These are phyloP conservation scores for Candida tetrigidarum DNA, from an alignment of 1,139 yeast species.

Conservation along the genomic window DNA sequence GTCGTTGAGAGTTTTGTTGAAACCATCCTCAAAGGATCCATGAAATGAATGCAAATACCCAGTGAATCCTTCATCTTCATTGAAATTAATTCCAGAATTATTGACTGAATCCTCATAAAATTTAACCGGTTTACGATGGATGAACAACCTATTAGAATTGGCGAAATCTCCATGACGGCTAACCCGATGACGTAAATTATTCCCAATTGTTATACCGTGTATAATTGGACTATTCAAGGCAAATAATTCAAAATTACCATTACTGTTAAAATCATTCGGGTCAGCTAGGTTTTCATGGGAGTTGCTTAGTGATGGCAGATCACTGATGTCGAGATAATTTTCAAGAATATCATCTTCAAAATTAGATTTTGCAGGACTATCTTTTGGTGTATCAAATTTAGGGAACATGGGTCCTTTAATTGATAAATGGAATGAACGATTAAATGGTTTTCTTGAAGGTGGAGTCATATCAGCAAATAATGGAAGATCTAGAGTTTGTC, in stretches of 20 bases:
- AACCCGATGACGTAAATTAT: conserved; percentile 27
- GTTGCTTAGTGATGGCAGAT: conserved; percentile 12
- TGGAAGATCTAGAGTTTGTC: conserved; percentile 6
- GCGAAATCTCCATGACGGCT: conserved; percentile 7
- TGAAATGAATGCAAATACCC: conserved; percentile 28
- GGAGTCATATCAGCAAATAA: conserved; percentile 3
- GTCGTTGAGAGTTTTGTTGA: conserved; percentile 21
- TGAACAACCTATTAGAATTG: conserved; percentile 22
- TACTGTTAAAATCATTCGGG: background rate
- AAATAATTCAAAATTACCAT: conserved; percentile 25
- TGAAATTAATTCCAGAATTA: background rate
- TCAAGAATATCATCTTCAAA: conserved; percentile 35
- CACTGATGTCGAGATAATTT: conserved; percentile 32
- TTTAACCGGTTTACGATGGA: conserved; percentile 21
- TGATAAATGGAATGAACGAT: conserved; percentile 36
- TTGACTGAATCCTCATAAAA: conserved; percentile 2
- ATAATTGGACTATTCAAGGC: conserved; percentile 41
- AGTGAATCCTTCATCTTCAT: conserved; percentile 11
- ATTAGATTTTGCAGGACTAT: conserved; percentile 14
- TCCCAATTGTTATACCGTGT: conserved; percentile 42
- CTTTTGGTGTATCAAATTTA: conserved; percentile 14
- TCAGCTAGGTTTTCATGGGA: conserved; percentile 2
- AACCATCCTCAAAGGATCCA: conserved; percentile 35
- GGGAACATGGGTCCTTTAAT: conserved; percentile 38
- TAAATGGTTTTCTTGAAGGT: conserved; percentile 20